phyloP scores from a whole-genome alignment of 306 rosid genomes.

The Carpinus fangiana region DNA sequence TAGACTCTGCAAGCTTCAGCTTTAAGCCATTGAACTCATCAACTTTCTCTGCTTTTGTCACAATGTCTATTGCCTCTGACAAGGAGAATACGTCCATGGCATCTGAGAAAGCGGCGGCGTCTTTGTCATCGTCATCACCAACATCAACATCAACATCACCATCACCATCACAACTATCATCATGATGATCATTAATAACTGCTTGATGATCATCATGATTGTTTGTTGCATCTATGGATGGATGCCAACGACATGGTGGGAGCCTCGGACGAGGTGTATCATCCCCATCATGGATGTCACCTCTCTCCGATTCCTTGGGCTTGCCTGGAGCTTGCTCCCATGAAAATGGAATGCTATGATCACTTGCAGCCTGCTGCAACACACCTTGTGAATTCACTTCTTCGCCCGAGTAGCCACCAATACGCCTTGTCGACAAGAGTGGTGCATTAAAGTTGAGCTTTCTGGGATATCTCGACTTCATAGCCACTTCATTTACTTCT shows the following conservation, averaged over 20 bases:
- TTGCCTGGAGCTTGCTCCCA: conserved; percentile 83
- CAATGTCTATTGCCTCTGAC: conserved; percentile 85
- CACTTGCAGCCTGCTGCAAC: conserved; percentile 30
- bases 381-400: conserved; percentile 15
- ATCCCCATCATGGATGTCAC: conserved; percentile 10
- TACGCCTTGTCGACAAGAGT: conserved; percentile 65
- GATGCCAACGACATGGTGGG: conserved; percentile 59
- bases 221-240: conserved; percentile 14
- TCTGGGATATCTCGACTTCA: conserved; percentile 47
- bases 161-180: conserved; percentile 2
- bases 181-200: neutral
- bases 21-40: conserved; percentile 33
- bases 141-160: conserved; percentile 16
- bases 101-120: conserved; percentile 40
- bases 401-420: conserved; percentile 8
- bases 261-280: conserved; percentile 55
- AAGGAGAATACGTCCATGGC: conserved; percentile 67
- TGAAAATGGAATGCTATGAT: conserved; percentile 68
- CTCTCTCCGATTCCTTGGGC: conserved; percentile 45
- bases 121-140: neutral
- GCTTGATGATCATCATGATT: conserved; percentile 5
- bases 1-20: conserved; percentile 51
- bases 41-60: conserved; percentile 48
- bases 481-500: conserved; percentile 19
- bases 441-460: conserved; percentile 72